Conservation (phyloP, 148 eudicot genomes). For the Rhododendron kiyosumense region DNA sequence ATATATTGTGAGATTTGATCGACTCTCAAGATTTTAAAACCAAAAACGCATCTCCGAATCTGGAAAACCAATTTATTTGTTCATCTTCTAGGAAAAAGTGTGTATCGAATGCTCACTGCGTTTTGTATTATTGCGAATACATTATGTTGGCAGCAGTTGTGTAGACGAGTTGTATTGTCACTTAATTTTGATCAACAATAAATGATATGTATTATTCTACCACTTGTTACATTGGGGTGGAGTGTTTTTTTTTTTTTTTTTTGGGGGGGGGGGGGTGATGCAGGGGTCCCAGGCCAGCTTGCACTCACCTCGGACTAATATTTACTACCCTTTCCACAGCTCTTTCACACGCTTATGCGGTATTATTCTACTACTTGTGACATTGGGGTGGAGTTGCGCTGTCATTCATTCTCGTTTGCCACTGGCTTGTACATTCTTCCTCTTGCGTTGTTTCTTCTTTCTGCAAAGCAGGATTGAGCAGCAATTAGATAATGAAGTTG, state of each 20-base stretch:
- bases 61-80: neutral
- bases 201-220: too few relatives aligned
- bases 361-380: neutral
- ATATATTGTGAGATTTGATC: neutral
- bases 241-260: too few relatives aligned
- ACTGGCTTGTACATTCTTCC: constrained; percentile 15
- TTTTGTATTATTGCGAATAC: neutral
- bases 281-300: too few relatives aligned
- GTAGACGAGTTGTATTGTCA: too few relatives aligned
- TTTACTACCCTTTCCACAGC: too few relatives aligned
- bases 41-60: neutral
- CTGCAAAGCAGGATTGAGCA: constrained; percentile 16
- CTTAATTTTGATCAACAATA: neutral
- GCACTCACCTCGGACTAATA: too few relatives aligned
- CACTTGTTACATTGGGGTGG: too few relatives aligned
- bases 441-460: constrained; percentile 23
- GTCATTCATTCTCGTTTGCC: constrained; percentile 7
- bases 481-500: neutral
- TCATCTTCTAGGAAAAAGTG: neutral
- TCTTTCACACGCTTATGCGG: neutral
- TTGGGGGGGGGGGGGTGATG: too few relatives aligned
- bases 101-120: neutral
- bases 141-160: neutral
- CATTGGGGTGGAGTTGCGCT: neutral
- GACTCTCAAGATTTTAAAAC: too few relatives aligned